Evolutionary conservation across 2,329 filamentous ascomycete genomes (phyloP).

Genomic region (Fusarium keratoplasticum): DNA sequence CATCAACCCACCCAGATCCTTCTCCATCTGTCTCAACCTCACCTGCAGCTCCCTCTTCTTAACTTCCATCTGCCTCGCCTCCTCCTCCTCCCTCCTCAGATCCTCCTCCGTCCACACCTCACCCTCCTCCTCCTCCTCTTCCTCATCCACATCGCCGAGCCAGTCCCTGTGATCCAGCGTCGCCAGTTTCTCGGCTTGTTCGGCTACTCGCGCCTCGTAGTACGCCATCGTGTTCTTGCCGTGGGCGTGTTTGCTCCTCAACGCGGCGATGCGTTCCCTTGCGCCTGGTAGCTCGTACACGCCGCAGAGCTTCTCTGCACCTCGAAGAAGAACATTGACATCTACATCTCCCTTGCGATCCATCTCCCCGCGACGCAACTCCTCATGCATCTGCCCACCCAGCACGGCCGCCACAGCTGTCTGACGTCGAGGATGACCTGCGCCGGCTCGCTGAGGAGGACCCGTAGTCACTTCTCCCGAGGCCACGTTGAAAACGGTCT

Average conservation of each 20-base stretch:
- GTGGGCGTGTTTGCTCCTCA: constrained; percentile 78
- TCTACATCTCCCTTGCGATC: constrained; percentile 77
- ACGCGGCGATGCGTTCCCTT: constrained; percentile 76
- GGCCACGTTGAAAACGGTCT: constrained; percentile 75
- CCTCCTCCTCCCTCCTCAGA: constrained; percentile 75
- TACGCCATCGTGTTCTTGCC: constrained; percentile 80
- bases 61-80: constrained; percentile 66
- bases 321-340: constrained; percentile 84
- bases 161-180: constrained; percentile 74
- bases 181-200: constrained; percentile 79
- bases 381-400: constrained; percentile 86
- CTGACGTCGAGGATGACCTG: constrained; percentile 68
- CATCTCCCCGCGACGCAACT: constrained; percentile 72
- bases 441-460: constrained; percentile 59
- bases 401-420: constrained; percentile 92
- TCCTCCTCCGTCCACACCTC: constrained; percentile 75
- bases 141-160: constrained; percentile 65
- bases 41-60: constrained; percentile 68
- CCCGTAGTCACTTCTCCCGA: constrained; percentile 72
- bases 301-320: constrained; percentile 88
- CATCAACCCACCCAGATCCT: constrained; percentile 66
- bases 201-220: constrained; percentile 83
- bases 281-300: constrained; percentile 89
- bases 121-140: constrained; percentile 61
- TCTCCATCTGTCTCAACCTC: constrained; percentile 65